phyloP scores from a whole-genome alignment of 805 yeast species.

The Barnettozyma sp. region DNA sequence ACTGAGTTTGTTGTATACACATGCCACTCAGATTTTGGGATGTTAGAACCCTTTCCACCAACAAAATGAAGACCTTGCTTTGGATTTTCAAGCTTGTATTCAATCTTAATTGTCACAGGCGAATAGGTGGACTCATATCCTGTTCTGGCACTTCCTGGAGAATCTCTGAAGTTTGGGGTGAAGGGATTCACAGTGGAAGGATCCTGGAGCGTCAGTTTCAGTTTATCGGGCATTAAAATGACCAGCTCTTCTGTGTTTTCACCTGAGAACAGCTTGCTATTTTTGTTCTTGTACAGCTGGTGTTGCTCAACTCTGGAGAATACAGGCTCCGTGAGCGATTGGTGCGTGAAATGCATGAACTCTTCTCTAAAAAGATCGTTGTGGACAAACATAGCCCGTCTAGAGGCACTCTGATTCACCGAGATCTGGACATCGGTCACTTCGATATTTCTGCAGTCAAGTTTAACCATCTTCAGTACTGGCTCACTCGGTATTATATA shows the following conservation, averaged over 20 bases:
- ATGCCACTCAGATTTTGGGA: constrained; percentile 53
- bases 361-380: constrained; percentile 42
- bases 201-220: constrained; percentile 56
- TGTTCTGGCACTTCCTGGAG: constrained; percentile 30
- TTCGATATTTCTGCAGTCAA: constrained; percentile 76
- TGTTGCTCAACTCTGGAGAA: constrained; percentile 41
- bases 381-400: constrained; percentile 48
- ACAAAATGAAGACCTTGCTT: constrained; percentile 71
- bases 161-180: constrained; percentile 34
- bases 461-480: constrained; percentile 46
- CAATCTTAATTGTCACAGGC: constrained; percentile 66
- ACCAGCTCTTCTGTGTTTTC: constrained; percentile 57
- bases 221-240: constrained; percentile 56
- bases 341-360: constrained; percentile 29
- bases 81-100: constrained; percentile 58
- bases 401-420: constrained; percentile 44
- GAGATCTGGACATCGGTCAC: constrained; percentile 59
- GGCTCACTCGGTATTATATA: constrained; percentile 68
- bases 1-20: constrained; percentile 81
- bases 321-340: constrained; percentile 13
- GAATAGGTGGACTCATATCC: constrained; percentile 47
- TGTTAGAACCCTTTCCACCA: constrained; percentile 44
- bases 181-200: constrained; percentile 28
- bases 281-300: constrained; percentile 48
- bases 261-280: constrained; percentile 46